Base-by-base conservation (phyloP, 2,329 filamentous ascomycete genomes). In the Didymella pinodella region DNA sequence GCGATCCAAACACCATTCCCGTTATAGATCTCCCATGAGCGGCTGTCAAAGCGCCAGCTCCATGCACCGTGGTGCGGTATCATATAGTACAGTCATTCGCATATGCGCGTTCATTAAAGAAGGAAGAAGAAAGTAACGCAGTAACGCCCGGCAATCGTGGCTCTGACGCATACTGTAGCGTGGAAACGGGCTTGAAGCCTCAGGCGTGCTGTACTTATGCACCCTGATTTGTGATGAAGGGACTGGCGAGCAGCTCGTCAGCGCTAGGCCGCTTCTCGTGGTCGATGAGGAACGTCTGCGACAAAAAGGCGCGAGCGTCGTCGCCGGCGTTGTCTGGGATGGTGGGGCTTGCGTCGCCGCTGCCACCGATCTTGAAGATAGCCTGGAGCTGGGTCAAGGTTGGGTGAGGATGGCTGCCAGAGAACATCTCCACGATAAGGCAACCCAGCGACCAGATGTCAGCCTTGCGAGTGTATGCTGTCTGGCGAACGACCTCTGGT, bases 371-470 rank as follows among this genome's bases (percentile, higher is more conserved):
- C 81, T 97, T 97, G 84, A 99, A 99, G 73, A 99, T 97, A 60
- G 95, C 95, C 77, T 99, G 95, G 63, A 99, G 83, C 78, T 99
- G 96, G 60, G 92, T 96, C 82, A 93, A 97, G 79, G 97, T 94
- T 0, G 95, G 95, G 84, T 97, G 97, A 1, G 95, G 95, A 75
- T 98, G 95, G 44, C 88, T 90, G 55, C 95, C 95, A 12, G 95
- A 98, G 84, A 98, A 97, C 95, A 99, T 99, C 82, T 99, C 95
- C 25, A 99, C 94, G 14, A 99, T 92, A 50, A 99, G 83, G 76
- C 95, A 99, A 32, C 95, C 95, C 25, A 99, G 86, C 45, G 92
- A 97, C 95, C 95, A 99, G 69, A 99, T 99, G 73, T 99, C 95
- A 14, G 95, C 95, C 81, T 98, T 98, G 80, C 94, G 92, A 5